Evolutionary conservation across 352 stramenopile species (phyloP).

Genomic region (Phytophthora nicotianae): DNA sequence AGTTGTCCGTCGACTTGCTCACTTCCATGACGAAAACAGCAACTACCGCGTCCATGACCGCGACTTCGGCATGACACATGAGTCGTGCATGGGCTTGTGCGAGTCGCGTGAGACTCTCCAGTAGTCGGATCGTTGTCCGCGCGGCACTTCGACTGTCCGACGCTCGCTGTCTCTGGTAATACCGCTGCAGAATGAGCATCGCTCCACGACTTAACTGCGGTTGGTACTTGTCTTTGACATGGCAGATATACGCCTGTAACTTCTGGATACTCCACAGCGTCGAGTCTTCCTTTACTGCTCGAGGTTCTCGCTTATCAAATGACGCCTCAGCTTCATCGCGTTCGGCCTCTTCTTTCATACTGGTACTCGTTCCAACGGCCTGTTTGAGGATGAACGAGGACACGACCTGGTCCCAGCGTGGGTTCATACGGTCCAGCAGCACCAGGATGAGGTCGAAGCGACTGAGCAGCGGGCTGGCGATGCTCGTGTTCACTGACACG

Average conservation of each 20-base stretch:
- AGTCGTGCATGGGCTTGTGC: conserved; percentile 91
- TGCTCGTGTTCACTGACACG: conserved; percentile 95
- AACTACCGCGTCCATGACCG: conserved; percentile 77
- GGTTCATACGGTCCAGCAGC: conserved; percentile 90
- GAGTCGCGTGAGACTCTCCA: conserved; percentile 95
- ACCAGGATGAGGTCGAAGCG: conserved; percentile 98
- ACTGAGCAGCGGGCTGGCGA: conserved; percentile 95
- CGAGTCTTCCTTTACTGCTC: conserved; percentile 13
- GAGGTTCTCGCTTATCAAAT: conserved; percentile 20
- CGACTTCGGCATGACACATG: conserved; percentile 73
- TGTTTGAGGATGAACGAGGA: conserved; percentile 95
- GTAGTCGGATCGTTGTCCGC: conserved; percentile 93
- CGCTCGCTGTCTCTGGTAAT: conserved; percentile 88
- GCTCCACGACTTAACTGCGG: conserved; percentile 82
- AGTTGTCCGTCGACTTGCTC: conserved; percentile 70
- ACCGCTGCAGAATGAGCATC: conserved; percentile 88
- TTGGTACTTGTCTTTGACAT: conserved; percentile 89
- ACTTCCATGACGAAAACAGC: conserved; percentile 83
- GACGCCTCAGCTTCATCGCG: conserved; percentile 21
- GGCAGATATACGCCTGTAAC: conserved; percentile 92
- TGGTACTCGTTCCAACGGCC: conserved; percentile 49
- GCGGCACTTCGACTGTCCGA: conserved; percentile 66
- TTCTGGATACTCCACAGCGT: conserved; percentile 89
- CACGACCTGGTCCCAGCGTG: conserved; percentile 93
- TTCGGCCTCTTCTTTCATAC: conserved; percentile 33